Evolutionary conservation across 768 basidiomycete species (phyloP), one percentile per base, ranked within the genome.

Genomic region (Leccinum aurantiacum): DNA sequence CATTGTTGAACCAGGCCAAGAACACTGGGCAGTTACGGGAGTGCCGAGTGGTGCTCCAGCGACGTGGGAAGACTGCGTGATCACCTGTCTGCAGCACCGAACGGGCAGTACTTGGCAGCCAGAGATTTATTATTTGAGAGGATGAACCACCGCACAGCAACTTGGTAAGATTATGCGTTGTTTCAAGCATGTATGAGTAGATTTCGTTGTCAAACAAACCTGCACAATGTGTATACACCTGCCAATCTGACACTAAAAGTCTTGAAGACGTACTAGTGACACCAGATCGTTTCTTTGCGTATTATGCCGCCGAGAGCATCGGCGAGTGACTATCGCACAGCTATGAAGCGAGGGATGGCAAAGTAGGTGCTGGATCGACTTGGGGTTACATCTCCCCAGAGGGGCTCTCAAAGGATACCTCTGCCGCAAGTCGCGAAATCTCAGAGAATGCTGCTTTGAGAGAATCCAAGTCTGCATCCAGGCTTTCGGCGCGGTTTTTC

Each of bases 401-500:
- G n/a, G 54, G 54, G 19, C 57, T 65, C 60, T 88, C 88, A 19
- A 81, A 71, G 5, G 86, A 81, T 8, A 89, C 81, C 65, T 92
- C 88, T 3, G 87, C 80, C 6, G 84, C 82, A 13, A 94, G 79
- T 37, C 92, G 79, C 15, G 92, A 93, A 31, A 94, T 93, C 67
- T 94, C 92, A 8, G 89, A 91, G 69, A 94, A 94, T 1, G 91
- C 91, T 19, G 78, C 84, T 68, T 84, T 84, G 49, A 96, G 82
- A 22, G 87, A 79, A 67, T 96, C 93, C 13, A 96, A 81, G 70
- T 95, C 91, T 4, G 82, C 79, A 67, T 96, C 93, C 13, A 95
- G 82, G 54, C 87, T 85, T 71, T 95, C 93, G 2, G 94, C 92
- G 13, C 91, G 84, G 6, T 83, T 81, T 73, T 93, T 95, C 88